phyloP scores from a whole-genome alignment of 768 basidiomycete genomes.

The Podaxis sp. region DNA sequence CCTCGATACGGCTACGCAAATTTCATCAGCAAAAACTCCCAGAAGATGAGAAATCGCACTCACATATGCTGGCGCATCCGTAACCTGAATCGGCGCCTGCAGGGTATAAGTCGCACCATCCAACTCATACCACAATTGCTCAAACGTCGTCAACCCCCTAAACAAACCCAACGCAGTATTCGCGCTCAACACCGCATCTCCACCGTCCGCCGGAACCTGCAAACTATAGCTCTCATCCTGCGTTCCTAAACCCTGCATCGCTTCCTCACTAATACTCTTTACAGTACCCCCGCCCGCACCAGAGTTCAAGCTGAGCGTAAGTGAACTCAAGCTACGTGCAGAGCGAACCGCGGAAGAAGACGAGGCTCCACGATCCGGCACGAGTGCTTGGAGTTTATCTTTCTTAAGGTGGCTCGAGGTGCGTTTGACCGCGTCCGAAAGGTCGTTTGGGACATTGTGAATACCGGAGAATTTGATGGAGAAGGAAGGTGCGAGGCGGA shows the following conservation, averaged over 20 bases:
- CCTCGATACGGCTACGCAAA: conserved; percentile 64
- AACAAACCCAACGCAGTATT: conserved; percentile 69
- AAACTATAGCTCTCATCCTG: conserved; percentile 65
- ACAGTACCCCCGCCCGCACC: conserved; percentile 24
- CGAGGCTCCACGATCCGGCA: conserved; percentile 58
- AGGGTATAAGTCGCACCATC: conserved; percentile 53
- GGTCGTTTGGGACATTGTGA: conserved; percentile 49
- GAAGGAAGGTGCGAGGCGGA: conserved; percentile 33
- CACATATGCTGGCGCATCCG: conserved; percentile 67
- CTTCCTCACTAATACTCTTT: conserved; percentile 54
- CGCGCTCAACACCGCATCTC: conserved; percentile 52
- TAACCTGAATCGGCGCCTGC: conserved; percentile 56
- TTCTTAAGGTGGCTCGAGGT: conserved; percentile 41
- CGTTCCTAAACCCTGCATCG: conserved; percentile 47
- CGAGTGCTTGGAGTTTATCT: conserved; percentile 61
- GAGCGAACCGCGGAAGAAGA: conserved; percentile 38
- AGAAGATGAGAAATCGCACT: conserved; percentile 23
- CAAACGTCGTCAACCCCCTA: conserved; percentile 75
- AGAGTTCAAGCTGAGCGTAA: conserved; percentile 43
- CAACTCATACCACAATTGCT: conserved; percentile 64
- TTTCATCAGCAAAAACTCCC: not conserved
- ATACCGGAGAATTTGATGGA: conserved; percentile 44
- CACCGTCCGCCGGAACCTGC: conserved; percentile 55
- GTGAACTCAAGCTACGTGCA: conserved; percentile 42
- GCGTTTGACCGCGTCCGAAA: conserved; percentile 52